Evolutionary conservation across 306 rosid species (phyloP), one percentile per base, ranked within the genome.

Genomic region (Begonia peltatifolia): DNA sequence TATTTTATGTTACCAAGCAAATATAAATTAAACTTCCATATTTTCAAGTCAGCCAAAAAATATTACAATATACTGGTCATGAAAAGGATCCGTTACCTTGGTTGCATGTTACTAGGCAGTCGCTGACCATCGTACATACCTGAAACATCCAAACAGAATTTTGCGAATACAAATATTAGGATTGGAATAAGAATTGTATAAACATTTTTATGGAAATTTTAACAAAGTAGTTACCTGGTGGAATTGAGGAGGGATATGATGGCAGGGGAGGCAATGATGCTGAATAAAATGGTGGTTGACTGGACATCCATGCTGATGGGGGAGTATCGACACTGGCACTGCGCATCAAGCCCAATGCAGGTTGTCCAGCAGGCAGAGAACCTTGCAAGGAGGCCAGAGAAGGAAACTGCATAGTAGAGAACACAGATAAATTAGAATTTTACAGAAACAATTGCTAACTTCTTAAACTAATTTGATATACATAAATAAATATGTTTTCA

Each of bases 381-480:
- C 90, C 82, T 52, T 79, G 93, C 73, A 84, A 65, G 23, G 96
- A 65, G 63, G 72, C 74, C 80, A 74, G 65, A 58, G 95, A 81
- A 69, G 88, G 93, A 72, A 86, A 92, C 99, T 92, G 88, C 79
- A 30, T 5, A 7, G 3, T 1, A 30, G 38, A 30, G 9, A 30
- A 30, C 38, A 30, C 38, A 30, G 38, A 30, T 30, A 70, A 20
- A 54, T 5, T 2, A 5, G 9, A 30, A 30, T 30, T 30, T 30
- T 30, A 30, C 9, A 9, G 38, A 30, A 30, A 30, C 1, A 7
- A 5, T 30, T 30, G 38, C 38, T 30, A 2, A 30, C 38, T 30
- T 30, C 8, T 30, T 30, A 7, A 7, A 30, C 38, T 30, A 6
- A 5, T 30, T 30, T 30, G 38, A 30, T 30, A 30, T 30, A 7